These are phyloP conservation scores for Penicillium expansum DNA, from an alignment of 2,329 filamentous ascomycete genomes.

Conservation along the genomic window DNA sequence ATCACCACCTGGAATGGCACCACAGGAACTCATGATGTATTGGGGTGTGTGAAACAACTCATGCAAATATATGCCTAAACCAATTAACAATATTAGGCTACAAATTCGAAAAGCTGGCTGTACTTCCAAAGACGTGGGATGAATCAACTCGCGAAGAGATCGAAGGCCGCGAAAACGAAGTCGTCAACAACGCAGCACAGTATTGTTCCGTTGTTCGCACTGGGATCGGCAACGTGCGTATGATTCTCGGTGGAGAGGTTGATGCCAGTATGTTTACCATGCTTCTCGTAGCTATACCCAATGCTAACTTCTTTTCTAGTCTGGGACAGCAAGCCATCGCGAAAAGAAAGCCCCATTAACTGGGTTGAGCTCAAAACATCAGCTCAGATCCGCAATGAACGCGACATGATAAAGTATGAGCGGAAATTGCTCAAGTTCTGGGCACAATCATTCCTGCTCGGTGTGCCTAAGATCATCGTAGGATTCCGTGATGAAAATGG, in stretches of 20 bases:
- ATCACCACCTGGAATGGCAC: slow-evolving; percentile 53
- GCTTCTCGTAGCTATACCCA: background rate
- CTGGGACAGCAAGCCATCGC: slow-evolving; percentile 75
- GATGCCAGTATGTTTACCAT: slow-evolving; percentile 65
- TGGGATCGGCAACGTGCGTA: slow-evolving; percentile 69
- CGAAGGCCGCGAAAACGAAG: slow-evolving; percentile 65
- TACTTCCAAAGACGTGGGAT: slow-evolving; percentile 72
- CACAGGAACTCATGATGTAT: slow-evolving; percentile 82
- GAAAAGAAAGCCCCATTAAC: slow-evolving; percentile 67
- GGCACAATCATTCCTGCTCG: slow-evolving; percentile 93
- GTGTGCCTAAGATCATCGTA: slow-evolving; percentile 86
- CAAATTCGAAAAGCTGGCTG: slow-evolving; percentile 88
- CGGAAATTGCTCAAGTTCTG: slow-evolving; percentile 92
- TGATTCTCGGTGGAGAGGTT: slow-evolving; percentile 90
- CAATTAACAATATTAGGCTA: slow-evolving; percentile 61
- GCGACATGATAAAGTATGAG: slow-evolving; percentile 74
- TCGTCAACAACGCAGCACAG: slow-evolving; percentile 86
- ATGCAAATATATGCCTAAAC: background rate
- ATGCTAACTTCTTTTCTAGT: slow-evolving; percentile 49
- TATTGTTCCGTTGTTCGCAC: slow-evolving; percentile 94
- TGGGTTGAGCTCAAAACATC: slow-evolving; percentile 96
- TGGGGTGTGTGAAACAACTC: slow-evolving; percentile 63
- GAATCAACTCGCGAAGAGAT: slow-evolving; percentile 72
- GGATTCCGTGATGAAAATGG: slow-evolving; percentile 77
- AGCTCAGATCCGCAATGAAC: slow-evolving; percentile 65